These are phyloP conservation scores for Rhizopus stolonifer DNA, from an alignment of 371 early-diverging fungal species.

Conservation along the genomic window DNA sequence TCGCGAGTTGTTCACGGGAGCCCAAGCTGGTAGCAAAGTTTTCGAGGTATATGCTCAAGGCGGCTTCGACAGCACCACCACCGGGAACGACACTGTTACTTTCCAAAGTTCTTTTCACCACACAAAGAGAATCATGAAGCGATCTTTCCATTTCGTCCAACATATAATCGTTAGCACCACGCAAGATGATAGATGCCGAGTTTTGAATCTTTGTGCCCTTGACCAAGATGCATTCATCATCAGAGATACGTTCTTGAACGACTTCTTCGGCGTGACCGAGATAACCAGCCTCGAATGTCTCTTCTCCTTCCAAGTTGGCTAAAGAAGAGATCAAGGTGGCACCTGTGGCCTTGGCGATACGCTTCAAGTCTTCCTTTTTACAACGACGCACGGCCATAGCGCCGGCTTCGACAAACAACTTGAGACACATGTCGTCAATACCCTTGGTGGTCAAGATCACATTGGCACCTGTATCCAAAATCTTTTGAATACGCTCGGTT, in stretches of 20 bases:
- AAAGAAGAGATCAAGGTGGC: slow-evolving; percentile 96
- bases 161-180: slow-evolving; percentile 99
- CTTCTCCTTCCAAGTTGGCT: slow-evolving; percentile 97
- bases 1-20: slow-evolving; percentile 94
- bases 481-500: slow-evolving; percentile 93
- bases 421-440: slow-evolving; percentile 98
- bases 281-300: slow-evolving; percentile 89
- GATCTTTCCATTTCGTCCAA: slow-evolving; percentile 99
- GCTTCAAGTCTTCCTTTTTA: slow-evolving; percentile 96
- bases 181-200: slow-evolving; percentile 91
- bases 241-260: slow-evolving; percentile 94
- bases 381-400: slow-evolving; percentile 94
- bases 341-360: slow-evolving; percentile 98
- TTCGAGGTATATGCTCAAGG: slow-evolving; percentile 97
- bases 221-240: slow-evolving; percentile 97
- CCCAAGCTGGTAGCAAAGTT: slow-evolving; percentile 92
- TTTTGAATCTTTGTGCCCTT: slow-evolving; percentile 94
- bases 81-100: slow-evolving; percentile 98
- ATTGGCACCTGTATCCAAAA: slow-evolving; percentile 96
- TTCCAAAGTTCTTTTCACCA: slow-evolving; percentile 98
- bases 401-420: slow-evolving; percentile 96
- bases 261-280: slow-evolving; percentile 97
- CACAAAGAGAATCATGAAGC: slow-evolving; percentile 97
- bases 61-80: slow-evolving; percentile 99
- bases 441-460: slow-evolving; percentile 99